Evolutionary conservation across 495 filamentous ascomycete genomes (phyloP), one percentile per base, ranked within the genome.

Genomic region (Penicillium atrosanguineum): DNA sequence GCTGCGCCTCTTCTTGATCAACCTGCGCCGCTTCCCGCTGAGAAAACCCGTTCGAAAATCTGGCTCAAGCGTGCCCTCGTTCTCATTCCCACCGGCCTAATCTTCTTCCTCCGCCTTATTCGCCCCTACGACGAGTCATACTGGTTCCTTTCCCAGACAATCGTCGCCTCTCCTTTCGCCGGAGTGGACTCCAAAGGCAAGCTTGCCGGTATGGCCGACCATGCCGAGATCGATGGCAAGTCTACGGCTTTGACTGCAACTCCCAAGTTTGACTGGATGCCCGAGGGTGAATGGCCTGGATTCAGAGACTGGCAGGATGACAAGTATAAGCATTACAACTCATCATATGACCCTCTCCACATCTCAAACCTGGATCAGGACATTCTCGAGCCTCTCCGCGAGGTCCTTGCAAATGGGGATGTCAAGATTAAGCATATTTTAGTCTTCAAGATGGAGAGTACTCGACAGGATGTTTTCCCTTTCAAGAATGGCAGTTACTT

Each of bases 391-490:
- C 60, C 66, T 4, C 59, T 74, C 14, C 53, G 59, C 3, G 63
- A 65, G 1, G 61, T 61, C 14, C 45, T 66, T n/a, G 29, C 56
- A 12, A 51, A 48, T 23, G 53, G 61, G 7, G 55, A 69, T 20
- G 57, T 74, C 18, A 60, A 65, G 36, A 75, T 77, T 53, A 74
- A 73, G 47, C 72, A 77, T 40, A 55, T 77, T 39, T 53, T 75
- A 20, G 38, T 74, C 4, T 57, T 77, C 29, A 69, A 70, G 41
- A 64, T 77, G 49, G 73, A 77, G 52, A 73, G 69, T 20, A 77
- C 71, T 29, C 64, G 73, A 44, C 69, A 72, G 39, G 73, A 77
- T 51, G 69, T 75, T 11, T 75, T 77, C 61, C 73, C 73, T 4
- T 48, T 77, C 12, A 57, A 57, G 51, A 71, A 73, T 7, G 63